Percentiles rank a stretch among this genome's conserved stretches.
Evolutionary conservation across 495 filamentous ascomycete species (phyloP).

Genomic region (Talaromyces nanjingensis): DNA sequence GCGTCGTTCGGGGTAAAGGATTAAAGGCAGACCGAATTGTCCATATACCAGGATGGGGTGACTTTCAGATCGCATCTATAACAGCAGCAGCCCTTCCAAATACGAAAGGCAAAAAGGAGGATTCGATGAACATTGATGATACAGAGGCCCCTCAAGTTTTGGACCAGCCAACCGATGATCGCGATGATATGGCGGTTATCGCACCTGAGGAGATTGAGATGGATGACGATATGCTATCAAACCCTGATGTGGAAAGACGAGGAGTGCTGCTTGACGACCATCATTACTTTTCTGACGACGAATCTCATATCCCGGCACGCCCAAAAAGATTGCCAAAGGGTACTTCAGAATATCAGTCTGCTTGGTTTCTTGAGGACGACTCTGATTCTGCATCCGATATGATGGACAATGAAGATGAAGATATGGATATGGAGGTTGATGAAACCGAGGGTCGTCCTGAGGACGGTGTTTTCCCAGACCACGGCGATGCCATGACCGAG

Average conservation of each 20-base stretch:
- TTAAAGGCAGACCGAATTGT: constrained; percentile 85
- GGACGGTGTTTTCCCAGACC: constrained; percentile 72
- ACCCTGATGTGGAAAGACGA: constrained; percentile 52
- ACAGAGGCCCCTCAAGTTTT: constrained; percentile 46
- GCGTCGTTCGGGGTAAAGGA: constrained; percentile 77
- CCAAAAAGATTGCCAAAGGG: constrained; percentile 81
- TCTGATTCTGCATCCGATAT: constrained; percentile 84
- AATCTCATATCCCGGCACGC: constrained; percentile 49
- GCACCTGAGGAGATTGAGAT: constrained; percentile 80
- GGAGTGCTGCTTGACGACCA: constrained; percentile 93
- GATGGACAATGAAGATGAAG: constrained; percentile 55
- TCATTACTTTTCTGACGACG: constrained; percentile 95
- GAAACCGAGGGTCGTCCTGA: constrained; percentile 50
- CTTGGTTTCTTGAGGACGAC: constrained; percentile 84
- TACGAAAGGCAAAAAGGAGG: constrained; percentile 48
- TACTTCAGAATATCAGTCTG: constrained; percentile 87
- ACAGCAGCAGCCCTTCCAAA: constrained; percentile 56
- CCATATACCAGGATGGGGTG: constrained; percentile 89
- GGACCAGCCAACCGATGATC: constrained; percentile 64
- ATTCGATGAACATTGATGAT: constrained; percentile 64
- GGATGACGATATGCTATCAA: constrained; percentile 54
- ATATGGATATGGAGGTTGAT: constrained; percentile 43
- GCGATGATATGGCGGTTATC: constrained; percentile 73
- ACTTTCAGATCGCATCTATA: constrained; percentile 89
- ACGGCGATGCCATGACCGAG: constrained; percentile 65